Evolutionary conservation across 306 rosid species (phyloP), one percentile per base, ranked within the genome.

Genomic region (Arachis stenosperma): DNA sequence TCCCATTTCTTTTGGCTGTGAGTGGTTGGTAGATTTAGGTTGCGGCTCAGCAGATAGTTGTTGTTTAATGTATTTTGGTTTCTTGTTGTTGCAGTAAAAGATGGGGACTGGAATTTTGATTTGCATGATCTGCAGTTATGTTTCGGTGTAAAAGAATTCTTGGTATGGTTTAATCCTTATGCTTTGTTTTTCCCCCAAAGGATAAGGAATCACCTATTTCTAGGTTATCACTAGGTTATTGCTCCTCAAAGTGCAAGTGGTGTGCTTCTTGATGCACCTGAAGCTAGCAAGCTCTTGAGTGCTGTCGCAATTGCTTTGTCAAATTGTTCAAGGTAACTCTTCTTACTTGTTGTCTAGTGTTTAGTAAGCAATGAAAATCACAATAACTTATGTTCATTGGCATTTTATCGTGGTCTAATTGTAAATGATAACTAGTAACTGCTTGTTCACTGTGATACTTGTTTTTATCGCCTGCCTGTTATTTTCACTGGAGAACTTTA

Each of bases 191-290:
- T 13, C 67, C 9, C 58, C 6, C 62, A 50, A 29, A 67, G 53
- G 74, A 64, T 75, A 36, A 75, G 39, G 39, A 61, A 27, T n/a
- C 40, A 43, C 68, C 79, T 71, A 8, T 69, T 78, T 74, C 77
- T 33, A 17, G 66, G 74, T 42, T 65, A 70, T 81, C 11, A 46
- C 75, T 79, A 94, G 98, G 91, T 94, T 36, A 91, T 94, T 79
- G 89, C 97, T 76, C 98, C 98, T 71, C 97, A 89, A 83, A 91
- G 98, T 80, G 97, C 93, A 61, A 94, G 97, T 62, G 98, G 98
- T 0, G 98, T 94, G 78, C 88, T 94, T 82, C 97, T 94, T 70
- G 98, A 91, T 70, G 88, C 90, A 0, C 97, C 98, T 0, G 97
- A 94, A 85, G 88, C 97, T 82, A 91, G 97, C 89, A 94, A 94